Conservation (phyloP, 225 moss, liverwort and hornwort genomes). For the Bryoerythrophyllum caledonicum region DNA sequence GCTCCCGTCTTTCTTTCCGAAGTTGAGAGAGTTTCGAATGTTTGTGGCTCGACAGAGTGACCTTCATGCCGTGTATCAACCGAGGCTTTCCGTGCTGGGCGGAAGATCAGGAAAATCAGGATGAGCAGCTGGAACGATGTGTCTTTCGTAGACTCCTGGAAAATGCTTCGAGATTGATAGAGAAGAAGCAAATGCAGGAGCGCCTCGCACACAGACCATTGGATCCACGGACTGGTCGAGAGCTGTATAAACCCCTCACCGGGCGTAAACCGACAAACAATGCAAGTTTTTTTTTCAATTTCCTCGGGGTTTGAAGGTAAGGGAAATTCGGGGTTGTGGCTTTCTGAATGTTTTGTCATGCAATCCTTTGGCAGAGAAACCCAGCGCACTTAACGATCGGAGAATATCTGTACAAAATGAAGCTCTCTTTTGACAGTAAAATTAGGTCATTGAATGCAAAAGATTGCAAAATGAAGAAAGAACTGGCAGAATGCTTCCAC, state of each 20-base stretch:
- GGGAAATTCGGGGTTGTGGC: not conserved
- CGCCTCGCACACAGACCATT: slow-evolving; percentile 56
- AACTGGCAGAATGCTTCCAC: slow-evolving; percentile 73
- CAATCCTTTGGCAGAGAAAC: slow-evolving; percentile 64
- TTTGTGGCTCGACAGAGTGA: slow-evolving; percentile 64
- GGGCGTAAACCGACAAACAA: slow-evolving; percentile 67
- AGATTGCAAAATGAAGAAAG: slow-evolving; percentile 59
- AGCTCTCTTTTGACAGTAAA: slow-evolving; percentile 67
- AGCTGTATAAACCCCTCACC: slow-evolving; percentile 75
- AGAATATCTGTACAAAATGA: slow-evolving; percentile 78
- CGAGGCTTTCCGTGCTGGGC: slow-evolving; percentile 48
- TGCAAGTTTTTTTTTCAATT: slow-evolving; percentile 40
- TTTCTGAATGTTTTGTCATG: not conserved
- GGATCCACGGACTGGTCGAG: slow-evolving; percentile 77
- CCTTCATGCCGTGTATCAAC: slow-evolving; percentile 90
- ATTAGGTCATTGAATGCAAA: slow-evolving; percentile 56
- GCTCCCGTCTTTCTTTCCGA: not conserved
- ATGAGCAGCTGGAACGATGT: slow-evolving; percentile 60
- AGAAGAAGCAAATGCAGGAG: slow-evolving; percentile 81
- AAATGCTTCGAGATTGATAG: slow-evolving; percentile 68
- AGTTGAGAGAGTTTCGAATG: no score
- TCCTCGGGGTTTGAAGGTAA: slow-evolving; percentile 14
- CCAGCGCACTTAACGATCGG: slow-evolving; percentile 83
- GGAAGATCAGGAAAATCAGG: slow-evolving; percentile 49
- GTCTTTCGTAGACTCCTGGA: slow-evolving; percentile 89